A percentile compares a stretch with the other conserved stretches of the same genome.
These are phyloP conservation scores for Psilocybe mexicana DNA, from an alignment of 1,284 basidiomycete species.

Conservation along the genomic window DNA sequence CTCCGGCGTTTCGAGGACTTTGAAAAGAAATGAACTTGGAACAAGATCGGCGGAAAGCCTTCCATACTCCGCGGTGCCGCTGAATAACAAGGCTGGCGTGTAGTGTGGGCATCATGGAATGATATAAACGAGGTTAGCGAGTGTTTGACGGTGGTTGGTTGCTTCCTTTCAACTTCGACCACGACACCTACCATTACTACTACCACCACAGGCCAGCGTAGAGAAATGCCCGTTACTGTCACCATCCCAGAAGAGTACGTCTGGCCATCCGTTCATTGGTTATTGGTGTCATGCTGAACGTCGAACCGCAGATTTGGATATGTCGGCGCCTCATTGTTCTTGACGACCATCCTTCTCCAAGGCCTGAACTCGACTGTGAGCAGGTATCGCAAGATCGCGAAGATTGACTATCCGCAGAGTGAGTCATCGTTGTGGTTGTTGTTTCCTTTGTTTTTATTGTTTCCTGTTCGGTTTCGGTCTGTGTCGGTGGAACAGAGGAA, in stretches of 20 bases:
- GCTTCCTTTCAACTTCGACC: not conserved
- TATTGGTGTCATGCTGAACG: too few relatives aligned
- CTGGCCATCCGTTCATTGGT: not conserved
- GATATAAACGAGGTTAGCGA: not conserved
- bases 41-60: too few relatives aligned
- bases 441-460: not conserved
- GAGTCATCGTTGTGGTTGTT: not conserved
- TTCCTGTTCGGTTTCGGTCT: too few relatives aligned
- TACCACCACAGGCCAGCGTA: not conserved
- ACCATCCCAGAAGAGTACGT: conserved; percentile 2
- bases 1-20: too few relatives aligned
- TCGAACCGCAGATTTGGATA: not conserved
- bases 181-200: not conserved
- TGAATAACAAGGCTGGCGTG: not conserved
- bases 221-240: not conserved
- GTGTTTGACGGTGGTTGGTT: not conserved
- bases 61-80: not conserved
- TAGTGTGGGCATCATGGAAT: not conserved
- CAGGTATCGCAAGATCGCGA: conserved; percentile 30
- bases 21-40: too few relatives aligned
- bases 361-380: conserved; percentile 29
- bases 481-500: not conserved
- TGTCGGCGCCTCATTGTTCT: conserved; percentile 24
- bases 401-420: conserved; percentile 36
- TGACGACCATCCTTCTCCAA: conserved; percentile 22